Percentiles rank a stretch among this genome's conserved stretches.
These are phyloP conservation scores for Suhomyces terraborum DNA, from an alignment of 1,139 yeast species.

Conservation along the genomic window DNA sequence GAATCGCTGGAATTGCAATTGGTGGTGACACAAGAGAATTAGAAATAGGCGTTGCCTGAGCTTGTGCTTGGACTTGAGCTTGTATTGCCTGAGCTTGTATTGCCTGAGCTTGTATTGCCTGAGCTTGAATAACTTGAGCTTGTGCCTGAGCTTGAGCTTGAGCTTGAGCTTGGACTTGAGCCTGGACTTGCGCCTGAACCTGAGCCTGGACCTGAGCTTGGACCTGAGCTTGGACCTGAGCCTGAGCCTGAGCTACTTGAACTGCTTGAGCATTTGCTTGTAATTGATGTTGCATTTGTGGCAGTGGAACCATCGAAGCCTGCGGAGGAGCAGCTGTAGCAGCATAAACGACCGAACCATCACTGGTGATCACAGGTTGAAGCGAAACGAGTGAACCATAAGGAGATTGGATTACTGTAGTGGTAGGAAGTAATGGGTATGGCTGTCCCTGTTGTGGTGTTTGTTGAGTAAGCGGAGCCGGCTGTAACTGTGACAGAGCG, in stretches of 20 bases:
- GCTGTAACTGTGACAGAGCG: slow-evolving; percentile 11
- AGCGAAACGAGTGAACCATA: slow-evolving; percentile 41
- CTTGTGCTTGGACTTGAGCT: slow-evolving; percentile 13
- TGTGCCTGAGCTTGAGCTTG: slow-evolving; percentile 2
- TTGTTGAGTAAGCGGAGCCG: slow-evolving; percentile 11
- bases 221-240: slow-evolving; percentile 7
- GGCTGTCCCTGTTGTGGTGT: slow-evolving; percentile 14
- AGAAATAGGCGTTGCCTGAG: not conserved
- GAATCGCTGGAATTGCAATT: slow-evolving; percentile 2
- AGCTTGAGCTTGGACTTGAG: slow-evolving; percentile 3
- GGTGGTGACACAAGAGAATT: slow-evolving; percentile 10
- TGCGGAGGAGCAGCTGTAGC: slow-evolving; percentile 17
- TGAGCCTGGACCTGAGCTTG: slow-evolving; percentile 5
- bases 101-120: slow-evolving; percentile 1
- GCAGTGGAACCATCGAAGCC: slow-evolving; percentile 3
- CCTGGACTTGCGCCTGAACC: slow-evolving; percentile 14
- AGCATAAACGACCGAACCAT: slow-evolving; percentile 22
- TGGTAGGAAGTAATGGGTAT: slow-evolving; percentile 17
- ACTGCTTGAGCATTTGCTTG: slow-evolving; percentile 1
- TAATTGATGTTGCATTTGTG: slow-evolving; percentile 1
- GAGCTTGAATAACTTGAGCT: no score
- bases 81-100: slow-evolving; percentile 4
- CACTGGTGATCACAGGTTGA: slow-evolving; percentile 30
- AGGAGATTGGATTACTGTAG: slow-evolving; percentile 33
- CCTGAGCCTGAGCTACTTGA: slow-evolving; percentile 1